phyloP scores from a whole-genome alignment of 169 alveolate genomes.

The Neospora caninum region DNA sequence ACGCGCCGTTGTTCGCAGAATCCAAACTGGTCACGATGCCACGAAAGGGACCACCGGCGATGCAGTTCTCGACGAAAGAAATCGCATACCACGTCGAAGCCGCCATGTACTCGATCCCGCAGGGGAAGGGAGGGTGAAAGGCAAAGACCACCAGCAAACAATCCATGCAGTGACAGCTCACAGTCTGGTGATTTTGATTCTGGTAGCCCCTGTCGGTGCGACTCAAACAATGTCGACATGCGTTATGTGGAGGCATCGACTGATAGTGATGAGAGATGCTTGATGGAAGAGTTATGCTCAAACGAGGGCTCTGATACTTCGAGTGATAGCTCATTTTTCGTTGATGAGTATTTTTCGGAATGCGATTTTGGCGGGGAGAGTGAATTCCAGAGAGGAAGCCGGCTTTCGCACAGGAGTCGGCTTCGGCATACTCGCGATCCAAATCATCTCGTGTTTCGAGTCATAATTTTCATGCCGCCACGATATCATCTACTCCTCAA shows the following conservation, averaged over 20 bases:
- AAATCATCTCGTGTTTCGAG: conserved; percentile 13
- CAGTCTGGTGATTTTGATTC: neutral
- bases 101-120: too few relatives aligned
- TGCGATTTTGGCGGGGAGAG: neutral
- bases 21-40: too few relatives aligned
- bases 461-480: conserved; percentile 46
- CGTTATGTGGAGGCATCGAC: neutral
- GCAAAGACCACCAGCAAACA: too few relatives aligned
- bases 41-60: too few relatives aligned
- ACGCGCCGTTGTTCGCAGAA: too few relatives aligned
- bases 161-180: neutral
- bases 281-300: neutral
- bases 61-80: too few relatives aligned
- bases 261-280: neutral
- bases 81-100: too few relatives aligned
- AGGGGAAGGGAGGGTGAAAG: too few relatives aligned
- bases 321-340: conserved; percentile 17
- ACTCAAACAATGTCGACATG: neutral
- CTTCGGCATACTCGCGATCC: neutral
- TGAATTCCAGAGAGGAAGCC: neutral
- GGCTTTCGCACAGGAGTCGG: neutral
- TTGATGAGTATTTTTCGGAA: neutral
- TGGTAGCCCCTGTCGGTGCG: neutral
- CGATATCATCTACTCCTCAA: conserved; percentile 36
- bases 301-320: neutral